Conservation (phyloP, 2,329 filamentous ascomycete species). For the Aspergillus sp. region DNA sequence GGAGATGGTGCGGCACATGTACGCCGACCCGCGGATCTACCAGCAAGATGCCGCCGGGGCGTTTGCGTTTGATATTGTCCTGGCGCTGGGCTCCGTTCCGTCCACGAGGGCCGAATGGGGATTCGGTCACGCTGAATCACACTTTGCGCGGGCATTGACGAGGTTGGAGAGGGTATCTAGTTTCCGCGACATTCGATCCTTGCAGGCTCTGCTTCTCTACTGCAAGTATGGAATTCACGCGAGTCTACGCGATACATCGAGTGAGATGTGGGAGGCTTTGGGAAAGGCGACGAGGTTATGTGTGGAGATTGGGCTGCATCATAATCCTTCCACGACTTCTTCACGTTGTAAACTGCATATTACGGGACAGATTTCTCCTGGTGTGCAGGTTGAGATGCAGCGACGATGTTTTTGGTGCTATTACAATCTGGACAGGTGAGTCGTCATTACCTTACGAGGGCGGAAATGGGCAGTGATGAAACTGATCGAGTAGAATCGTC, state of each 20-base stretch:
- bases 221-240: neutral
- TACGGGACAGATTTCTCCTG: neutral
- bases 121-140: neutral
- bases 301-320: neutral
- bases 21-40: neutral
- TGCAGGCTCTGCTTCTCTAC: neutral
- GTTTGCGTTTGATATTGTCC: neutral
- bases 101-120: neutral
- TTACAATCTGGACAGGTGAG: neutral
- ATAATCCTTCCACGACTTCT: neutral
- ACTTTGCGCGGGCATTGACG: neutral
- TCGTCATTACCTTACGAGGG: neutral
- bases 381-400: neutral
- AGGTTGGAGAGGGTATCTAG: neutral
- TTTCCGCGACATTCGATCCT: neutral
- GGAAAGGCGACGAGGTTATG: neutral
- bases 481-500: neutral
- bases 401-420: neutral
- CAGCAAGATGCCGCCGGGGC: neutral
- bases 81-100: neutral
- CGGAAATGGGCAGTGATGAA: neutral
- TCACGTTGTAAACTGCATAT: neutral
- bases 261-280: neutral
- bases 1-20: neutral
- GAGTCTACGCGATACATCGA: neutral